Conservation (phyloP, 148 eudicot species). For the Cornus controversa region DNA sequence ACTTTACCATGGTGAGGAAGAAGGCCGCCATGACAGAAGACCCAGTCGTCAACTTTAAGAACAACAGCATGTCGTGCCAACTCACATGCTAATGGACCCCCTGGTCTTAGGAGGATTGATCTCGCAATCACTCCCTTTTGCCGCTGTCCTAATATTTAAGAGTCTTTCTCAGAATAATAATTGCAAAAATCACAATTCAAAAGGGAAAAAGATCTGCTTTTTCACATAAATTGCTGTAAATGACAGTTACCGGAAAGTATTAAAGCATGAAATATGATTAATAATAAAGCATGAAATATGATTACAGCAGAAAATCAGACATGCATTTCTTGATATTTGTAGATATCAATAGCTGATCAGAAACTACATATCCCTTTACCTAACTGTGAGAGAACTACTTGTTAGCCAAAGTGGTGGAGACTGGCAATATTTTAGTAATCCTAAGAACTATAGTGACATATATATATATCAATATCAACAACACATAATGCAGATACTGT, state of each 20-base stretch:
- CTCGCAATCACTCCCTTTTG: conserved; percentile 91
- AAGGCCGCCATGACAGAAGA: conserved; percentile 98
- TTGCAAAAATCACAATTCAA: not conserved
- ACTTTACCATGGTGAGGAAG: conserved; percentile 95
- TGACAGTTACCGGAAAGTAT: not conserved
- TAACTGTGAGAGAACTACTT: not conserved
- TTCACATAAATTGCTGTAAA: conserved; percentile 1
- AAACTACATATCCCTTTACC: not conserved
- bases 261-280: not conserved
- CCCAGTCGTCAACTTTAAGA: conserved; percentile 91
- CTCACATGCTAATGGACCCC: conserved; percentile 87
- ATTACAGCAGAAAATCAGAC: too few relatives aligned
- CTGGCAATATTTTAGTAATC: too few relatives aligned
- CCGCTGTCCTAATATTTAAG: conserved; percentile 85
- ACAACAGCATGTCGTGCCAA: conserved; percentile 84
- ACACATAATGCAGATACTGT: not conserved
- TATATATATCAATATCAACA: not conserved
- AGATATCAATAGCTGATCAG: not conserved
- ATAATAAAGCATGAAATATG: not conserved
- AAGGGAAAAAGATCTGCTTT: not conserved
- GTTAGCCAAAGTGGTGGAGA: too few relatives aligned
- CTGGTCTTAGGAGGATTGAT: conserved; percentile 80
- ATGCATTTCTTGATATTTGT: too few relatives aligned
- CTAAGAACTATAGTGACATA: too few relatives aligned
- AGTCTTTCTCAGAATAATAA: conserved; percentile 26